These are phyloP conservation scores for Chrysosphaeria jannelii DNA, from an alignment of 2,329 filamentous ascomycete species.

Conservation along the genomic window DNA sequence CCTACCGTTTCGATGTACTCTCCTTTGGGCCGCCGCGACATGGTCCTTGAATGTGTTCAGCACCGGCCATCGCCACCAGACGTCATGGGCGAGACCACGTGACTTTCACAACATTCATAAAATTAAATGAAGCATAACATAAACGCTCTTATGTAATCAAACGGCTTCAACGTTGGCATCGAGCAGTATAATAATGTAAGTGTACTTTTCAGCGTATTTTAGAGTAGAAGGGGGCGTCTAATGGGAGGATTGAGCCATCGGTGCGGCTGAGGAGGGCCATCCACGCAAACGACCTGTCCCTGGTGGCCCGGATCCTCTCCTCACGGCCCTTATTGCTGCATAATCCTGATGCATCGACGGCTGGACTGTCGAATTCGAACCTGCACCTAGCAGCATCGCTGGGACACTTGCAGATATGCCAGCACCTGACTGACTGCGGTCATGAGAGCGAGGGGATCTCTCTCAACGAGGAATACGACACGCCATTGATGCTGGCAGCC, in stretches of 20 bases:
- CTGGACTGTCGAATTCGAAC: conserved; percentile 48
- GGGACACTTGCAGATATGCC: conserved; percentile 37
- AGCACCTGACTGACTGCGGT: conserved; percentile 37
- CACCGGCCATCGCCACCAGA: too few species aligned
- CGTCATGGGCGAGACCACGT: too few species aligned
- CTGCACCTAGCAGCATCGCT: conserved; percentile 53
- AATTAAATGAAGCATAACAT: too few species aligned
- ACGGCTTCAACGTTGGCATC: too few species aligned
- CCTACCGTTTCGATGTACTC: conserved; percentile 91
- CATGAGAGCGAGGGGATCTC: conserved; percentile 44
- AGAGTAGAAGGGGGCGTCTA: neutral
- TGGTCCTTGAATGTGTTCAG: too few species aligned
- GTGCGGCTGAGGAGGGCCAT: conserved; percentile 61
- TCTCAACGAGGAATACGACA: conserved; percentile 53
- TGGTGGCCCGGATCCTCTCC: conserved; percentile 47
- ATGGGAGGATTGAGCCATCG: conserved; percentile 55
- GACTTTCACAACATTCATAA: too few species aligned
- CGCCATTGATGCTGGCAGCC: conserved; percentile 54
- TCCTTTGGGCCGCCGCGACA: conserved; percentile 59
- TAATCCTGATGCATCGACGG: conserved; percentile 45
- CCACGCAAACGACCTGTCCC: conserved; percentile 35
- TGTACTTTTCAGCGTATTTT: neutral
- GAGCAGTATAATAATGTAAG: too few species aligned
- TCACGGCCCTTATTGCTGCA: conserved; percentile 40
- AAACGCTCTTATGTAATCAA: too few species aligned